Evolutionary conservation across 192 early-diverging fungal genomes (phyloP).

Genomic region (Chytriomyces sp.): DNA sequence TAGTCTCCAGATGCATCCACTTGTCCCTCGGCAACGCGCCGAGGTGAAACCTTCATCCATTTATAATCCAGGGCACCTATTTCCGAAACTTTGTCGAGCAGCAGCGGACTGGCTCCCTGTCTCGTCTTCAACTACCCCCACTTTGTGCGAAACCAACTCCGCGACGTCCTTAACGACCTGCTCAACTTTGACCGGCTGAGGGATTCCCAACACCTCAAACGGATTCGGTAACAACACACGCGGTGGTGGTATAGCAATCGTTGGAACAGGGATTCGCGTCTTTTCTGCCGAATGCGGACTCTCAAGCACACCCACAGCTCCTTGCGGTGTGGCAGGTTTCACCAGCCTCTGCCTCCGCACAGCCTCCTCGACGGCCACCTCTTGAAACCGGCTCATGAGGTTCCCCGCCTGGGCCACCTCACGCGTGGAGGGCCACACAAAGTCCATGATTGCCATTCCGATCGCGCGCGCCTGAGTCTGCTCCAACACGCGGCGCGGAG

Average conservation of each 20-base stretch:
- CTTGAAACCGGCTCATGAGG: slow-evolving; percentile 2
- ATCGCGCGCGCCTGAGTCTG: neutral
- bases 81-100: neutral
- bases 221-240: slow-evolving; percentile 8
- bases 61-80: neutral
- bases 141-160: neutral
- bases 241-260: too few species aligned
- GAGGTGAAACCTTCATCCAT: slow-evolving; percentile 5
- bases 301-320: neutral
- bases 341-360: too few species aligned
- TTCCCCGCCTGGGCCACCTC: neutral
- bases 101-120: neutral
- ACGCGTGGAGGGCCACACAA: neutral
- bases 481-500: slow-evolving; percentile 16
- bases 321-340: neutral
- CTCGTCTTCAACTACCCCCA: neutral
- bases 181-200: neutral
- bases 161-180: neutral
- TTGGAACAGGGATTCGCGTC: neutral
- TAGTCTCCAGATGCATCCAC: neutral
- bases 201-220: slow-evolving; percentile 22
- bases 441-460: slow-evolving; percentile 15
- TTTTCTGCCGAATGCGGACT: neutral
- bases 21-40: neutral
- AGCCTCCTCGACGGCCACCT: neutral